Base-by-base conservation (phyloP, 2,329 filamentous ascomycete genomes). In the Sarocladiaceae sp. region DNA sequence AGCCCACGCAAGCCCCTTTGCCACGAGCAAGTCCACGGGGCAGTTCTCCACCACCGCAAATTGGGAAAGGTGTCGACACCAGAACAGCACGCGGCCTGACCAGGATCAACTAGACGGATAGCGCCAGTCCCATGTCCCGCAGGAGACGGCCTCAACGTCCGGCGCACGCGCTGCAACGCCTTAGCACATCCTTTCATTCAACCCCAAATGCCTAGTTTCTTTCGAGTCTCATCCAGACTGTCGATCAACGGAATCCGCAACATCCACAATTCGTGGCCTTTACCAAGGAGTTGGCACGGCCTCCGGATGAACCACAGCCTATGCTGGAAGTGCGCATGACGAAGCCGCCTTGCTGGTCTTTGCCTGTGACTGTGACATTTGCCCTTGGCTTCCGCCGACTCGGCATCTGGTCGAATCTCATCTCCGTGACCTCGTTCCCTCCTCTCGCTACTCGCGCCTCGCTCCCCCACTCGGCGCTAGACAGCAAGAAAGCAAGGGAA, bases 141-240 rank as follows among this genome's bases (percentile, higher is more conserved):
- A 48, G 44, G n/a, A 48, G 26, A 48, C 44, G 26, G 28, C 25
- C 33, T 48, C 44, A 48, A 31, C 44, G 44, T 48, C 26, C n/a
- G 44, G 44, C 44, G 44, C 26, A 33, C 44, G 26, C 25, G 28
- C 44, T 48, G 25, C 17, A 48, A 48, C 44, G 28, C 44, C 28
- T n/a, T 33, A 31, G 44, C 40, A 31, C 33, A 17, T 48, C 44
- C 44, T 48, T 48, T 48, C 44, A 48, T 48, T 33, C 44, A 31
- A 48, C 25, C 26, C 23, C 7, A 15, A 26, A 26, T 4, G 4
- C 22, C 10, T 33, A 20, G 26, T 26, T 22, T 13, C n/a, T 31
- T 28, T 20, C n/a, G 37, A 40, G 17, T 40, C 15, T 13, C 4
- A 46, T 46, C 40, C 23, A 46, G 40, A n/a, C 15, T 28, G 40